These are phyloP conservation scores for Mycena metata DNA, from an alignment of 768 basidiomycete species.

Conservation along the genomic window DNA sequence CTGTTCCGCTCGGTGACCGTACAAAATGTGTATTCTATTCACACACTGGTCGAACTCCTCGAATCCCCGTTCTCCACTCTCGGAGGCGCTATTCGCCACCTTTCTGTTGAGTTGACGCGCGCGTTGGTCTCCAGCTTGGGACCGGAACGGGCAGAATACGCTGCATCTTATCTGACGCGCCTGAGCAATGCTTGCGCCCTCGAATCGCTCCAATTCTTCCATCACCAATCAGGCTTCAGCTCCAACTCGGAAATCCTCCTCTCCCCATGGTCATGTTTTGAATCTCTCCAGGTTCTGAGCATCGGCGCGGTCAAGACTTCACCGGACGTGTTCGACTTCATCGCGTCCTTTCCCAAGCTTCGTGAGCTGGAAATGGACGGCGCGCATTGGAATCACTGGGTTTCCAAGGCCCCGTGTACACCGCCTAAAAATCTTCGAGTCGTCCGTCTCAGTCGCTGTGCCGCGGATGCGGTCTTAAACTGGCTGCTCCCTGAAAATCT, in stretches of 20 bases:
- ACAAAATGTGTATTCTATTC: constrained; percentile 1
- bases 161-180: background rate
- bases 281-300: background rate
- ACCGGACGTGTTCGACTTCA: background rate
- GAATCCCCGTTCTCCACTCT: constrained; percentile 10
- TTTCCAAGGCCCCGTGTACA: background rate
- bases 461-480: background rate
- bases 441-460: constrained; percentile 2
- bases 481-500: background rate
- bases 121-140: background rate
- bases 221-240: background rate
- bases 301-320: background rate
- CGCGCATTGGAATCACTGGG: background rate
- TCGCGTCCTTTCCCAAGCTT: constrained; percentile 17
- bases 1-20: constrained; percentile 1
- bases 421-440: background rate
- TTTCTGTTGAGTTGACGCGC: background rate
- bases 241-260: background rate
- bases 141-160: background rate
- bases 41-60: constrained; percentile 11
- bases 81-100: background rate
- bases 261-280: constrained; percentile 3
- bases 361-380: constrained; percentile 5
- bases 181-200: background rate
- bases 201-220: constrained; percentile 9